phyloP scores from a whole-genome alignment of 257 asterid species.

The Coffea canephora region DNA sequence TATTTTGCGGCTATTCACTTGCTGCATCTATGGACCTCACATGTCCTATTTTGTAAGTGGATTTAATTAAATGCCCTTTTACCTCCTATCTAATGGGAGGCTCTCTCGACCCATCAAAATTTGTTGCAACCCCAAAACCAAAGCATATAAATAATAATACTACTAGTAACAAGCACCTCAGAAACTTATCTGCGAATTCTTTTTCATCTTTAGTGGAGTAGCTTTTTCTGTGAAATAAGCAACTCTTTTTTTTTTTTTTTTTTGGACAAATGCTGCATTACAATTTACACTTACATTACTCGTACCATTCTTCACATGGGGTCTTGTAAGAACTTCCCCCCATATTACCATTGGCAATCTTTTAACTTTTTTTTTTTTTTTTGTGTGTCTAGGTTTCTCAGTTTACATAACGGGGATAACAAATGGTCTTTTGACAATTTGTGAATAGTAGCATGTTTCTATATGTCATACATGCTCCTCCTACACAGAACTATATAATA shows the following conservation, averaged over 20 bases:
- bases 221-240: too few species aligned
- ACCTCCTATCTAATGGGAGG: neutral
- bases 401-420: too few species aligned
- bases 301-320: slow-evolving; percentile 22
- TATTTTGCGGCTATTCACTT: slow-evolving; percentile 13
- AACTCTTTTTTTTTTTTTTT: too few species aligned
- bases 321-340: neutral
- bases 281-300: slow-evolving; percentile 5
- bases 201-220: too few species aligned
- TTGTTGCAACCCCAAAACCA: neutral
- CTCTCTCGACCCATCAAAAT: neutral
- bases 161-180: too few species aligned
- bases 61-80: neutral
- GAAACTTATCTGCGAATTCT: too few species aligned
- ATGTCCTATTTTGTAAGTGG: neutral
- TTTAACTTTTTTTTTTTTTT: neutral
- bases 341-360: neutral
- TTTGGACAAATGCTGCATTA: too few species aligned
- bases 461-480: too few species aligned
- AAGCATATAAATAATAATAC: neutral
- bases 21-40: neutral
- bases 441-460: neutral
- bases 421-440: neutral
- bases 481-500: too few species aligned
- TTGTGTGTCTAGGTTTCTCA: neutral